phyloP scores from a whole-genome alignment of 148 eudicot genomes.

The Agrostemma githago region DNA sequence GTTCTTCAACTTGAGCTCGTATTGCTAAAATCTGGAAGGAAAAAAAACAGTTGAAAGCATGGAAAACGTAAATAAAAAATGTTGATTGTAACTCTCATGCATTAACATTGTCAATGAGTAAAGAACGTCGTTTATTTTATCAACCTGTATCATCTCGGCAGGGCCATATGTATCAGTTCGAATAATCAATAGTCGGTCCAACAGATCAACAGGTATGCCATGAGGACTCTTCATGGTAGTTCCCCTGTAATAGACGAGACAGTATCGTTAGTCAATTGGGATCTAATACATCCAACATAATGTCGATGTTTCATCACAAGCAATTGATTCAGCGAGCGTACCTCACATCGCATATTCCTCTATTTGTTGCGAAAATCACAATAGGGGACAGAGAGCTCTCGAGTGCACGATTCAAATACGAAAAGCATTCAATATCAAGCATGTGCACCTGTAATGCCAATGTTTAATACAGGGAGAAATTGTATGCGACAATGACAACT shows the following conservation, averaged over 20 bases:
- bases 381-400: constrained; percentile 95
- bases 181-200: constrained; percentile 78
- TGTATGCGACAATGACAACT: constrained; percentile 5
- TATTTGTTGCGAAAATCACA: constrained; percentile 92
- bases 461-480: constrained; percentile 5
- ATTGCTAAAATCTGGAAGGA: constrained; percentile 75
- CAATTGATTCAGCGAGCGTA: constrained; percentile 24
- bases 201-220: constrained; percentile 90
- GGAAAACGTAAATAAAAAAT: neutral
- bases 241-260: constrained; percentile 52
- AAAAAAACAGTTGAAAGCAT: constrained; percentile 7
- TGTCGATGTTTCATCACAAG: neutral
- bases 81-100: neutral
- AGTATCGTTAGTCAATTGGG: neutral
- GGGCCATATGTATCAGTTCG: constrained; percentile 87
- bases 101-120: neutral
- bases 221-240: constrained; percentile 96
- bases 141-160: constrained; percentile 97
- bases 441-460: constrained; percentile 66
- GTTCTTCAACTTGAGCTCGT: constrained; percentile 94
- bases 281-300: neutral
- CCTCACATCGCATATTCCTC: constrained; percentile 96
- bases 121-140: neutral
- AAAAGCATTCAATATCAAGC: constrained; percentile 98
- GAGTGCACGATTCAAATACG: constrained; percentile 88